A percentile compares a stretch with the other conserved stretches of the same genome.
phyloP scores from a whole-genome alignment of 2,329 filamentous ascomycete species.

The Arthrinium phaeospermum region DNA sequence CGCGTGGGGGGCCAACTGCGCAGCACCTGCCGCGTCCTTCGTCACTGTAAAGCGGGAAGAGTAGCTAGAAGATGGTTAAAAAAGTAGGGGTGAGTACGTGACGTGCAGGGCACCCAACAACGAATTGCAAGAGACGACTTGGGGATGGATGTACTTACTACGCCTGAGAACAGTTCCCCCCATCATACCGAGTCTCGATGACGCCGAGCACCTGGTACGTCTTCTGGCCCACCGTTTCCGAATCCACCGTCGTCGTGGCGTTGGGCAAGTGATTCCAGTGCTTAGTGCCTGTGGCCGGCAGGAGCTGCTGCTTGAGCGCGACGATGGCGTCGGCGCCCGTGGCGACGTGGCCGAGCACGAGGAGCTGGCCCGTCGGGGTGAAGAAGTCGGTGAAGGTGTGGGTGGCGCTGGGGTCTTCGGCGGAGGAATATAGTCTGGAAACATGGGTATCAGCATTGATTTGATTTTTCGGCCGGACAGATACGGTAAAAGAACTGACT shows the following conservation, averaged over 20 bases:
- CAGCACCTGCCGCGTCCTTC: background rate
- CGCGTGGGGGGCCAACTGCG: background rate
- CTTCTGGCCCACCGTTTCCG: constrained; percentile 5
- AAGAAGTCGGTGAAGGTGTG: constrained; percentile 16
- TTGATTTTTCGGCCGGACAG: background rate
- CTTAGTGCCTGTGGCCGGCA: constrained; percentile 11
- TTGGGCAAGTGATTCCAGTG: constrained; percentile 21
- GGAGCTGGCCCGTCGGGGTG: background rate
- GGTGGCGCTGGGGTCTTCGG: constrained; percentile 4
- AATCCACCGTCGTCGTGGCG: background rate
- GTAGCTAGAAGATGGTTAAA: background rate
- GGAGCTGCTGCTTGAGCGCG: constrained; percentile 19
- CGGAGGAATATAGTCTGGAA: constrained; percentile 10
- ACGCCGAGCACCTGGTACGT: constrained; percentile 15
- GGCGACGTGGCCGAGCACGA: background rate
- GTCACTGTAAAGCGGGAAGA: constrained; percentile 8
- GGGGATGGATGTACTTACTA: background rate
- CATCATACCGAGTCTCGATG: constrained; percentile 11
- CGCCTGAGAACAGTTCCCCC: constrained; percentile 1
- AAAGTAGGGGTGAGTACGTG: background rate
- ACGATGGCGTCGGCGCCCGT: constrained; percentile 7
- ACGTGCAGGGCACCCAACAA: background rate
- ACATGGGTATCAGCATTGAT: background rate
- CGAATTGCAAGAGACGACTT: background rate
- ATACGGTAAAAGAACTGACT: background rate